These are phyloP conservation scores for Zygotorulaspora mrakii DNA, from an alignment of 1,139 yeast species.

Conservation along the genomic window DNA sequence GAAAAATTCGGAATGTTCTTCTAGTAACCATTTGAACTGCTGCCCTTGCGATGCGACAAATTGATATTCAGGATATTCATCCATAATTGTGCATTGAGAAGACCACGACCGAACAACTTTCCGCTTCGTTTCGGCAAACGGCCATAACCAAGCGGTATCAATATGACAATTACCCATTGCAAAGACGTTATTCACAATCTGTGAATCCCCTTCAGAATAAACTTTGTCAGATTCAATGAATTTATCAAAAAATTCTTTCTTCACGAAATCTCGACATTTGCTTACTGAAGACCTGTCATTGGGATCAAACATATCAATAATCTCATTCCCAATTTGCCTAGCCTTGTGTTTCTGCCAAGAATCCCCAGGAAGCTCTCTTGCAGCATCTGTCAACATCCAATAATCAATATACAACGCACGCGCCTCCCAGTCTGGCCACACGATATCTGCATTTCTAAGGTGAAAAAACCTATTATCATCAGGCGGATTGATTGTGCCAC, in stretches of 20 bases:
- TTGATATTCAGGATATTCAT: constrained; percentile 84
- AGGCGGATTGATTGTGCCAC: constrained; percentile 61
- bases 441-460: constrained; percentile 67
- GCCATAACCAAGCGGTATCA: constrained; percentile 98
- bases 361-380: constrained; percentile 73
- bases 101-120: constrained; percentile 95
- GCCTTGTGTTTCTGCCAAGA: constrained; percentile 85
- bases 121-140: constrained; percentile 90
- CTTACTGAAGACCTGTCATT: constrained; percentile 46
- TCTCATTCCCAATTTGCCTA: constrained; percentile 66
- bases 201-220: constrained; percentile 39
- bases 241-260: constrained; percentile 55
- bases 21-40: constrained; percentile 86
- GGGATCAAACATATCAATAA: constrained; percentile 77
- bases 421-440: constrained; percentile 78
- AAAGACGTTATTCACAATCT: constrained; percentile 50
- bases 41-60: constrained; percentile 96
- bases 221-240: constrained; percentile 64
- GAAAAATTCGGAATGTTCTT: constrained; percentile 80
- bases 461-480: constrained; percentile 65
- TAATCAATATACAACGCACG: constrained; percentile 74
- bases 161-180: constrained; percentile 95
- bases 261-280: constrained; percentile 66
- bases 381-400: constrained; percentile 86
- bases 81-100: constrained; percentile 79